Percentiles rank a stretch among this genome's conserved stretches.
Conservation (phyloP, 768 basidiomycete species). For the Lentinula raphanica region DNA sequence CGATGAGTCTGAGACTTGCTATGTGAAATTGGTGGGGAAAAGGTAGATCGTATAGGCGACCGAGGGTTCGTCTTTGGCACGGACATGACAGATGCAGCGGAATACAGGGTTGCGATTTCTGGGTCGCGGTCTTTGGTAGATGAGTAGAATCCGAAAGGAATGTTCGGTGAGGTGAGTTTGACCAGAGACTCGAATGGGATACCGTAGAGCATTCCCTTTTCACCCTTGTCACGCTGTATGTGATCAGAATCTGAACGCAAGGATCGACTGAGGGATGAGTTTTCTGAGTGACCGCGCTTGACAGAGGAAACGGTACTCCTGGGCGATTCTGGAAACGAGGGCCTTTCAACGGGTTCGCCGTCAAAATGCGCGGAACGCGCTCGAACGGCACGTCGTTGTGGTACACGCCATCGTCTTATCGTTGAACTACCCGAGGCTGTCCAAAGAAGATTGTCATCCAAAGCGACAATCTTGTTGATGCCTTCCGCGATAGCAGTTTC, state of each 20-base stretch:
- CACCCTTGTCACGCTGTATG: slow-evolving; percentile 22
- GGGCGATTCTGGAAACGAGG: not conserved
- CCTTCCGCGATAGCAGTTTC: slow-evolving; percentile 48
- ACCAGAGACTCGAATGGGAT: slow-evolving; percentile 72
- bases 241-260: slow-evolving; percentile 31
- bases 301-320: not conserved
- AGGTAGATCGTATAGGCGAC: slow-evolving; percentile 30
- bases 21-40: slow-evolving; percentile 22
- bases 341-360: not conserved
- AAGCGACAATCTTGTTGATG: slow-evolving; percentile 76
- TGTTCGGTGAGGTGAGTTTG: slow-evolving; percentile 62
- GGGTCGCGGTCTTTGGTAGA: slow-evolving; percentile 50
- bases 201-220: slow-evolving; percentile 41
- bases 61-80: slow-evolving; percentile 41
- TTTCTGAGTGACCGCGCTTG: not conserved
- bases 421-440: slow-evolving; percentile 81
- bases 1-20: slow-evolving; percentile 19
- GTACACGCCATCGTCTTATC: slow-evolving; percentile 78
- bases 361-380: not conserved
- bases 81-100: slow-evolving; percentile 76
- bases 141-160: slow-evolving; percentile 44
- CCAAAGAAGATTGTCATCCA: slow-evolving; percentile 86
- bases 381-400: slow-evolving; percentile 39
- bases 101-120: slow-evolving; percentile 82
- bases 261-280: slow-evolving; percentile 28